A percentile compares a stretch with the other conserved stretches of the same genome.
Evolutionary conservation across 2,329 filamentous ascomycete genomes (phyloP).

Genomic region (Myriangium duriaei): DNA sequence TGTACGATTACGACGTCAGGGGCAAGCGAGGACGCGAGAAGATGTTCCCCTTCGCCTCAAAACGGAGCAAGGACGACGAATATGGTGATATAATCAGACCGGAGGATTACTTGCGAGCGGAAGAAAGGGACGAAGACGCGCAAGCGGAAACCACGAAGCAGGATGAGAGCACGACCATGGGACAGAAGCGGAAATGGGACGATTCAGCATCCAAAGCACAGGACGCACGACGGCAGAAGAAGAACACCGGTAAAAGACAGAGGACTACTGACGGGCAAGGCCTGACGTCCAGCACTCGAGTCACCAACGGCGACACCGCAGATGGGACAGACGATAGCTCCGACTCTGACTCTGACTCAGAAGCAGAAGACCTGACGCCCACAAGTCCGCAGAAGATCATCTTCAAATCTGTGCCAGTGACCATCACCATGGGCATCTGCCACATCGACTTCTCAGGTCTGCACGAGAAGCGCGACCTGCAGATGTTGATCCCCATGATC

Average conservation of each 20-base stretch:
- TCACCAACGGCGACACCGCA: constrained; percentile 14
- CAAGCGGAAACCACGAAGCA: constrained; percentile 41
- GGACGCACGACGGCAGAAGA: constrained; percentile 28
- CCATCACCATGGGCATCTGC: constrained; percentile 62
- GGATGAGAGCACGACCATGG: constrained; percentile 77
- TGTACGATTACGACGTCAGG: constrained; percentile 88
- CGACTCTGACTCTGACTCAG: constrained; percentile 36
- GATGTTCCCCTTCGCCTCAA: constrained; percentile 77
- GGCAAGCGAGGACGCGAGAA: constrained; percentile 86
- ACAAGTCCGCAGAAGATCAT: constrained; percentile 66
- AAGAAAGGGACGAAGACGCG: constrained; percentile 69
- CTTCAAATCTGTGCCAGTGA: constrained; percentile 49
- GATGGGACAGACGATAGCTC: constrained; percentile 15
- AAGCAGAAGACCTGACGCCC: constrained; percentile 39
- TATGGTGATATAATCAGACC: constrained; percentile 89
- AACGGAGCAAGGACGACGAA: constrained; percentile 70
- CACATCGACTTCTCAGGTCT: constrained; percentile 87
- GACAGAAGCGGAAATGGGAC: constrained; percentile 91
- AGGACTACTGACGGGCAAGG: constrained; percentile 4
- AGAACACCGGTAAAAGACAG: constrained; percentile 10
- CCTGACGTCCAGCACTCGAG: constrained; percentile 4
- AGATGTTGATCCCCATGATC: constrained; percentile 90
- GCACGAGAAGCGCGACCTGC: constrained; percentile 84
- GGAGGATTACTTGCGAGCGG: constrained; percentile 84
- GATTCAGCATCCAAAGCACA: constrained; percentile 22